These are phyloP conservation scores for Nemania bipapillata DNA, from an alignment of 2,329 filamentous ascomycete species.

Conservation along the genomic window DNA sequence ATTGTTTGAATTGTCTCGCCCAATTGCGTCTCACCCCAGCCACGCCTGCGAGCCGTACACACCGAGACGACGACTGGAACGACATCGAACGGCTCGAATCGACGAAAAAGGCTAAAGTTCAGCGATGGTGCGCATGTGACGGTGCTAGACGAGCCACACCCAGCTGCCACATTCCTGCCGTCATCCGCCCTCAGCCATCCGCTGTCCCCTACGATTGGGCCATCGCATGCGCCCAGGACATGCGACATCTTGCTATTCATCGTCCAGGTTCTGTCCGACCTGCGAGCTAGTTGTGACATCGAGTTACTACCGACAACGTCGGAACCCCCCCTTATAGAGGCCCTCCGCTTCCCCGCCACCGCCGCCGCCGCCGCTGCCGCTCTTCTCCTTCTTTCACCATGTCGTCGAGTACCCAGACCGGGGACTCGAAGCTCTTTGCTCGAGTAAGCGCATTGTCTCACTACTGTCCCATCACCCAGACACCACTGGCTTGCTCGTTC, in stretches of 20 bases:
- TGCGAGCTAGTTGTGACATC: slow-evolving; percentile 38
- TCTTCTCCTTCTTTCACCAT: slow-evolving; percentile 55
- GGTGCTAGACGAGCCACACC: slow-evolving; percentile 37
- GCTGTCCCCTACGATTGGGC: slow-evolving; percentile 44
- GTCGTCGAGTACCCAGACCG: slow-evolving; percentile 71
- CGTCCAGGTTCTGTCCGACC: slow-evolving; percentile 20
- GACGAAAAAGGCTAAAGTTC: slow-evolving; percentile 39
- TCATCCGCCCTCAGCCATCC: slow-evolving; percentile 22
- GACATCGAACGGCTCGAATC: slow-evolving; percentile 20
- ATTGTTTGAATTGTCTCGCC: not conserved
- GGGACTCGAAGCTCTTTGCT: slow-evolving; percentile 99
- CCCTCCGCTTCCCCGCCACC: slow-evolving; percentile 33
- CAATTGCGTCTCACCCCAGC: slow-evolving; percentile 17
- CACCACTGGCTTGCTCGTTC: not conserved
- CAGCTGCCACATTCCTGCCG: slow-evolving; percentile 40
- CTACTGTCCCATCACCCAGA: slow-evolving; percentile 8
- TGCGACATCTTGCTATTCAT: slow-evolving; percentile 36
- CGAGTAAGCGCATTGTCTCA: slow-evolving; percentile 71
- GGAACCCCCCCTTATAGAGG: slow-evolving; percentile 41
- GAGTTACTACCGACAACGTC: slow-evolving; percentile 36
- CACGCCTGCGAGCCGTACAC: slow-evolving; percentile 17
- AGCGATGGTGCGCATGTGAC: slow-evolving; percentile 45
- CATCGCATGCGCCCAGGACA: slow-evolving; percentile 38
- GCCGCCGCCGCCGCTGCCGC: slow-evolving; percentile 16
- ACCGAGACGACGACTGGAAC: slow-evolving; percentile 15